Evolutionary conservation across 208 protist genomes (phyloP), one percentile per base, ranked within the genome.

Genomic region (Wallacemonas rigidus): DNA sequence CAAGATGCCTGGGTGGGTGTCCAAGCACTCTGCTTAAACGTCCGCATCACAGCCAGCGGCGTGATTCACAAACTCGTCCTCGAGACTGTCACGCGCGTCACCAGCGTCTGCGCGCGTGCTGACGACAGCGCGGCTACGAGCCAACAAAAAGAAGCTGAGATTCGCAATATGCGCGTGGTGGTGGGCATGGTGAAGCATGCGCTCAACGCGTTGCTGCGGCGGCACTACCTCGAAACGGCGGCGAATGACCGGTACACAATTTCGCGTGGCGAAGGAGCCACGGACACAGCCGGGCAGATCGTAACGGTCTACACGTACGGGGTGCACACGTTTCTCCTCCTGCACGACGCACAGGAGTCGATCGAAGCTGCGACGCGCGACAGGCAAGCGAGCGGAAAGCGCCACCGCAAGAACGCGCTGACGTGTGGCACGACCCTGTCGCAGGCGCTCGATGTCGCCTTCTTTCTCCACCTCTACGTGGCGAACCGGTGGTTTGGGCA

Each of bases 381-480:
- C 5, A 3, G 17, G 48, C 57, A 41, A 3, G 14, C 3, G 14
- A 71, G 9, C 40, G 48, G 39, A 58, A 50, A 3, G 48, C 17
- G 12, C 3, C 9, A 4, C 5, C 41, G 7, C 45, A 71, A 41
- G 17, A 44, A 39, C n/a, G 69, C 58, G 62, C 47, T 53, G n/a
- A 77, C 85, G 1, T 92, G 90, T 67, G 90, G 90, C 35, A 83
- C 81, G 8, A 67, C 47, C 2, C 79, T 90, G 38, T 57, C 77
- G 0, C 79, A 89, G 48, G 88, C 87, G 11, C 9, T 88, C 4
- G 90, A 95, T 47, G 82, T 86, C 1, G 71, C 72, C 26, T 95
- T 92, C 71, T 95, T 93, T 56, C 64, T 91, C 2, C 80, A 17
- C 39, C 17, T 61, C 11, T 51, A 40, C 53, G 61, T 67, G n/a